Conservation (phyloP, 192 early-diverging fungal species). For the Neocallimastix lanati region DNA sequence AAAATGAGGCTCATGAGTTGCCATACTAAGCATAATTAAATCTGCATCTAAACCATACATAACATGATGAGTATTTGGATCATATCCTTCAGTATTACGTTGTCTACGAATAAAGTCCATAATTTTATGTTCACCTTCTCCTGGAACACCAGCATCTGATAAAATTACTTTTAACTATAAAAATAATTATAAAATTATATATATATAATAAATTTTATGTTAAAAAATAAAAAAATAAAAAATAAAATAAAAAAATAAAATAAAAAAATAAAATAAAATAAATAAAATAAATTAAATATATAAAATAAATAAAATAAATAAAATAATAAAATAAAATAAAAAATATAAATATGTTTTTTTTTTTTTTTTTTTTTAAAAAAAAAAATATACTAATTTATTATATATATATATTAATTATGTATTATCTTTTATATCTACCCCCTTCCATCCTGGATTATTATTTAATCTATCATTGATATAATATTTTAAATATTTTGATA, state of each 20-base stretch:
- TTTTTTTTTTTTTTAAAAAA: not conserved
- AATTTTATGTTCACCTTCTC: conserved; percentile 6
- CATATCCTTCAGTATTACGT: not conserved
- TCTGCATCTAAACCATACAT: conserved; percentile 6
- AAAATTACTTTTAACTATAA: not conserved
- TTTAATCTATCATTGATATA: conserved; percentile 2
- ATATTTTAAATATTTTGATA: conserved; percentile 2
- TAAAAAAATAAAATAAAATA: too few relatives aligned
- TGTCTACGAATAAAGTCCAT: conserved; percentile 4
- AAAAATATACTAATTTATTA: too few relatives aligned
- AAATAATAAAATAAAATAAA: too few relatives aligned
- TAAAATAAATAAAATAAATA: too few relatives aligned
- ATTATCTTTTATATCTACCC: not conserved
- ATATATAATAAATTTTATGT: too few relatives aligned
- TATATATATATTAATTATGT: too few relatives aligned
- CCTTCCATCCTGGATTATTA: conserved; percentile 1
- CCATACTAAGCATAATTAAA: conserved; percentile 5
- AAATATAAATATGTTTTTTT: too few relatives aligned
- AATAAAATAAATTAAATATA: too few relatives aligned
- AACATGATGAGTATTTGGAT: conserved; percentile 2
- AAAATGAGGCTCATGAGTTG: conserved; percentile 5
- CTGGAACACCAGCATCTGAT: conserved; percentile 1
- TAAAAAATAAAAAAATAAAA: too few relatives aligned
- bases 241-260: too few relatives aligned
- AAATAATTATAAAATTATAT: too few relatives aligned